Evolutionary conservation across 2,329 filamentous ascomycete species (phyloP), one percentile per base, ranked within the genome.

Genomic region (Thyridium curvatum): DNA sequence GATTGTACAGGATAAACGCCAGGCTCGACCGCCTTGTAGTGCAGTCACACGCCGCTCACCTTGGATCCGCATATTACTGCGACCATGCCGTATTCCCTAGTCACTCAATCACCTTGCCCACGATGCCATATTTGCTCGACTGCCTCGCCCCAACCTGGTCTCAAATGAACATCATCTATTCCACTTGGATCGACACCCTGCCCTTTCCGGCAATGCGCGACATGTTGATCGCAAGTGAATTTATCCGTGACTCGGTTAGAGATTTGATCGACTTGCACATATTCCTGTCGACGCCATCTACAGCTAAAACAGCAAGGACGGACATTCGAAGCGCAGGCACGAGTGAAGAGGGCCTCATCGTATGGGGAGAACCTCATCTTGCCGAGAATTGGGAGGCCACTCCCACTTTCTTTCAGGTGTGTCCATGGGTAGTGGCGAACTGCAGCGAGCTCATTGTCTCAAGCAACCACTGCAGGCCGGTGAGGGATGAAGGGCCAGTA

Each of bases 141-240:
- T 21, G 18, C 9, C 34, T 35, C 7, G 5, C 5, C n/a, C 34
- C 34, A 26, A 35, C 34, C 4, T 4, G 5, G 18, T 16, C 15
- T 4, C 34, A 35, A 26, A 28, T 17, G 5, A 12, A 12, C 10
- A 28, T n/a, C 12, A 17, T 26, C 8, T 17, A 35, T 26, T 13
- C 16, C 18, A 35, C 34, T 8, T 35, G 34, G 34, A 35, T 35
- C 13, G 34, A 35, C n/a, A 5, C n/a, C 4, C 13, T 35, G 4
- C 34, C 34, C 6, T 35, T 35, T 13, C 34, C 34, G 28, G 28
- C 18, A 13, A 35, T 35, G 34, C 34, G 34, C 8, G 34, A 35
- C 18, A 21, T 21, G 13, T 16, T 35, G 34, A 35, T 35, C 34
- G 7, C 4, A n/a, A 14, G 17, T 4, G 18, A 35, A 13, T 17